These are phyloP conservation scores for Clarireedia paspali DNA, from an alignment of 2,329 filamentous ascomycete species.

Conservation along the genomic window DNA sequence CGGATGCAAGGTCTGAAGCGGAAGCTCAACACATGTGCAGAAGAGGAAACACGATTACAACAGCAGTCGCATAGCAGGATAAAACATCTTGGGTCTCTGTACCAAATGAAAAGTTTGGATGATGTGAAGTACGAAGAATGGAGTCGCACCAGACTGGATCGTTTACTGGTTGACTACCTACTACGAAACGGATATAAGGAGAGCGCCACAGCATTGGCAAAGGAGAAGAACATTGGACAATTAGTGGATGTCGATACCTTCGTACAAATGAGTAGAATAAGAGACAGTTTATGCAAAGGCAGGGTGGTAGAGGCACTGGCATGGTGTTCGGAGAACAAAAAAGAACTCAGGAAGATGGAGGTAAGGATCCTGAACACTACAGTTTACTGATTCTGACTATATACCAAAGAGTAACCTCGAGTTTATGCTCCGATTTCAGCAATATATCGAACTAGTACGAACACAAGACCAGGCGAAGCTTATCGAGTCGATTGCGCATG, in stretches of 20 bases:
- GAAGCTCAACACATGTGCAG: slow-evolving; percentile 69
- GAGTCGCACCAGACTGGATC: slow-evolving; percentile 73
- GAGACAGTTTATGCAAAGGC: slow-evolving; percentile 60
- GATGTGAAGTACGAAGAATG: slow-evolving; percentile 93
- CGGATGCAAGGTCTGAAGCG: slow-evolving; percentile 82
- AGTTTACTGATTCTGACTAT: not conserved
- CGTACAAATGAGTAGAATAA: slow-evolving; percentile 70
- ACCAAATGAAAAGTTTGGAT: slow-evolving; percentile 69
- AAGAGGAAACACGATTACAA: slow-evolving; percentile 73
- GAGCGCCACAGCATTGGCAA: slow-evolving; percentile 67
- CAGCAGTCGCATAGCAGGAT: slow-evolving; percentile 69
- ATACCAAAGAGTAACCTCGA: slow-evolving; percentile 65
- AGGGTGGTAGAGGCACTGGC: slow-evolving; percentile 72
- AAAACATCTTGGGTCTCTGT: slow-evolving; percentile 72
- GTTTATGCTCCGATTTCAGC: slow-evolving; percentile 86
- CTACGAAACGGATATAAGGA: slow-evolving; percentile 74
- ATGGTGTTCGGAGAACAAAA: slow-evolving; percentile 93
- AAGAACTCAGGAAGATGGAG: slow-evolving; percentile 80
- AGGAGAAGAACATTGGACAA: slow-evolving; percentile 67
- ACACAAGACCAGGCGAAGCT: slow-evolving; percentile 55
- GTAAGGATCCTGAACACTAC: slow-evolving; percentile 36
- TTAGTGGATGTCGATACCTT: slow-evolving; percentile 89
- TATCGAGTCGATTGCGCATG: slow-evolving; percentile 72
- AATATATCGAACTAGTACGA: slow-evolving; percentile 87
- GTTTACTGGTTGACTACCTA: slow-evolving; percentile 87